These are phyloP conservation scores for Detonula confervacea DNA, from an alignment of 352 stramenopile genomes.

Conservation along the genomic window DNA sequence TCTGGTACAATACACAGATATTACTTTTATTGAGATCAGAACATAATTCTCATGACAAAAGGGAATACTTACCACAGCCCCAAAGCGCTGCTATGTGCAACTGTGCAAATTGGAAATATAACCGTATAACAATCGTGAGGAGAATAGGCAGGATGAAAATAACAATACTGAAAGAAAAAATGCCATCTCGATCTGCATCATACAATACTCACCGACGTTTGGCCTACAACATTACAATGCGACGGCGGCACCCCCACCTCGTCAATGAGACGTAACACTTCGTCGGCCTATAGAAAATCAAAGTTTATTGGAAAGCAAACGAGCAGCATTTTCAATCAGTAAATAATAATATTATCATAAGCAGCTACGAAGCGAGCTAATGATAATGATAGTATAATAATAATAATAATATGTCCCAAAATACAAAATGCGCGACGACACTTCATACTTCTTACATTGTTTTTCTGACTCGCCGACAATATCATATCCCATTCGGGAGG, in stretches of 20 bases:
- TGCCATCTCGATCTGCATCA: too few species aligned
- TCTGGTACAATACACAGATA: too few species aligned
- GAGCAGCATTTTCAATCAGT: not conserved
- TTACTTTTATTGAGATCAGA: too few species aligned
- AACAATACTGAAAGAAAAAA: too few species aligned
- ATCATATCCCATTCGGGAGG: slow-evolving; percentile 65
- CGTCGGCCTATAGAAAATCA: slow-evolving; percentile 19
- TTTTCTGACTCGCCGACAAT: slow-evolving; percentile 76
- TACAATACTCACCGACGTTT: too few species aligned
- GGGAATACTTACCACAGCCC: slow-evolving; percentile 55
- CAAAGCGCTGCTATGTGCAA: slow-evolving; percentile 80
- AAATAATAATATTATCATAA: too few species aligned
- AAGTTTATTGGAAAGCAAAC: not conserved
- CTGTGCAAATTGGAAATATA: too few species aligned
- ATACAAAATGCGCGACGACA: not conserved
- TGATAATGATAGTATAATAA: slow-evolving; percentile 11
- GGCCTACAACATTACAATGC: slow-evolving; percentile 73
- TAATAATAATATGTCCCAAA: not conserved
- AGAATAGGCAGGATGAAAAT: too few species aligned
- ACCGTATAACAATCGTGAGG: too few species aligned
- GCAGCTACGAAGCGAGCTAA: too few species aligned
- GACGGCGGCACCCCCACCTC: slow-evolving; percentile 44
- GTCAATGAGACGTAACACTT: slow-evolving; percentile 56
- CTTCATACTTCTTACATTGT: slow-evolving; percentile 55
- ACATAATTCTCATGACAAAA: too few species aligned